phyloP scores from a whole-genome alignment of 495 filamentous ascomycete genomes.

The Chaetomium cochliodes region DNA sequence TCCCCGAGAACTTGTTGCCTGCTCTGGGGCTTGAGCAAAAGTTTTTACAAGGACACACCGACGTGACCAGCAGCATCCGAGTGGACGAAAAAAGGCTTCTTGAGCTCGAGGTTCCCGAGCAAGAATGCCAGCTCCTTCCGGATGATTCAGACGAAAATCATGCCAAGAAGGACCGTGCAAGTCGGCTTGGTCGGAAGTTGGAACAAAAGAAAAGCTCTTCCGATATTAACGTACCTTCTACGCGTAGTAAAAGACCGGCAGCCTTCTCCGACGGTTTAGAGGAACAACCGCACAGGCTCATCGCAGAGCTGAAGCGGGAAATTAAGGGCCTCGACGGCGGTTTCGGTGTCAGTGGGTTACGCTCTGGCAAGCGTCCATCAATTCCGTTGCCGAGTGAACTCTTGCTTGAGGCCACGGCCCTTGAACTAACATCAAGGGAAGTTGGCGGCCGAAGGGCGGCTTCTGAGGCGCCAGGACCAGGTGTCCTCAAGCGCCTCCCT shows the following conservation, averaged over 20 bases:
- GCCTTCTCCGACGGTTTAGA: background rate
- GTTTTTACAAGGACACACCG: conserved; percentile 26
- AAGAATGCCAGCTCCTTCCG: conserved; percentile 43
- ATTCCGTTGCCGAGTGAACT: conserved; percentile 23
- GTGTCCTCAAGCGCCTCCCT: conserved; percentile 15
- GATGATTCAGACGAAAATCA: conserved; percentile 55
- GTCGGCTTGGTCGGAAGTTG: background rate
- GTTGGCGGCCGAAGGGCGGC: background rate
- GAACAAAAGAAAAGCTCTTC: background rate
- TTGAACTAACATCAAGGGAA: conserved; percentile 16
- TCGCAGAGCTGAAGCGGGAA: conserved; percentile 8
- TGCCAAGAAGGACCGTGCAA: conserved; percentile 21
- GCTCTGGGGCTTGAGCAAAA: conserved; percentile 43
- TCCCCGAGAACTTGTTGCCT: conserved; percentile 60
- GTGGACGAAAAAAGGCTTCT: conserved; percentile 50
- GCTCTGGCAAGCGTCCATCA: conserved; percentile 23
- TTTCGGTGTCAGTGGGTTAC: conserved; percentile 29
- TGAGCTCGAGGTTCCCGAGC: conserved; percentile 40
- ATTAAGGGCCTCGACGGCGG: conserved; percentile 26
- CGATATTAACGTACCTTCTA: background rate
- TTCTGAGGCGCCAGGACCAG: background rate
- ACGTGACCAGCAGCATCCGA: conserved; percentile 38
- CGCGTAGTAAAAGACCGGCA: background rate
- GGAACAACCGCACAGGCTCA: background rate
- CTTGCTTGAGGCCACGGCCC: conserved; percentile 5